Evolutionary conservation across 2,329 filamentous ascomycete genomes (phyloP).

Genomic region (Arthrobotrys musiformis): DNA sequence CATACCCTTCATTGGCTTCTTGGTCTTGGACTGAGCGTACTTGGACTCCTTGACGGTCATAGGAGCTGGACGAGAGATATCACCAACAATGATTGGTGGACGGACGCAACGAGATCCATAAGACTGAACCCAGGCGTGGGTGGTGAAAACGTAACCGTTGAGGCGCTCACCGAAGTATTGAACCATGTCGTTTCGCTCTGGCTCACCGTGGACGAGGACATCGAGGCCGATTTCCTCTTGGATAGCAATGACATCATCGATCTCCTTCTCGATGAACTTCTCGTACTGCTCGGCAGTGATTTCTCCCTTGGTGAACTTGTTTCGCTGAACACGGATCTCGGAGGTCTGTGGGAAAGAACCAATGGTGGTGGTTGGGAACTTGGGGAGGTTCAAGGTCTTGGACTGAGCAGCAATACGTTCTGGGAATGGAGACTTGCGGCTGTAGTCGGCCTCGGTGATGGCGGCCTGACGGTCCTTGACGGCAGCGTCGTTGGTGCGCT

Average conservation of each 20-base stretch:
- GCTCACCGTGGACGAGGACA: conserved; percentile 97
- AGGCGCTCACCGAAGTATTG: conserved; percentile 99
- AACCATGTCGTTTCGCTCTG: conserved; percentile 99
- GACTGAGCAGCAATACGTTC: conserved; percentile 86
- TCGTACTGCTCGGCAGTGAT: conserved; percentile 93
- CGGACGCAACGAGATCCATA: conserved; percentile 99
- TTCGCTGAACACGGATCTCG: conserved; percentile 95
- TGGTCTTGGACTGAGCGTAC: conserved; percentile 94
- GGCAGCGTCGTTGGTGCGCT: conserved; percentile 93
- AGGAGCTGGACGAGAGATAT: conserved; percentile 93
- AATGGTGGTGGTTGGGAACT: conserved; percentile 99
- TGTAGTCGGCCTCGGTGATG: conserved; percentile 84
- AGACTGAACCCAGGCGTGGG: conserved; percentile 97
- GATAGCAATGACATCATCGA: conserved; percentile 91
- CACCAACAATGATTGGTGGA: conserved; percentile 97
- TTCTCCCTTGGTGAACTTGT: conserved; percentile 99
- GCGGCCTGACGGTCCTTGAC: conserved; percentile 96
- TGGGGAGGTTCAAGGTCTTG: conserved; percentile 89
- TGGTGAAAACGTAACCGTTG: conserved; percentile 97
- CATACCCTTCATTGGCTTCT: conserved; percentile 99
- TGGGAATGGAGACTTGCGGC: conserved; percentile 90
- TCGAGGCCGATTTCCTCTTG: conserved; percentile 98
- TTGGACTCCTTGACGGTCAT: conserved; percentile 99
- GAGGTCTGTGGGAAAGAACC: conserved; percentile 99
- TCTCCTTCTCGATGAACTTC: conserved; percentile 99